Conservation (phyloP, 2,329 filamentous ascomycete species). For the Corinectria fuckeliana region DNA sequence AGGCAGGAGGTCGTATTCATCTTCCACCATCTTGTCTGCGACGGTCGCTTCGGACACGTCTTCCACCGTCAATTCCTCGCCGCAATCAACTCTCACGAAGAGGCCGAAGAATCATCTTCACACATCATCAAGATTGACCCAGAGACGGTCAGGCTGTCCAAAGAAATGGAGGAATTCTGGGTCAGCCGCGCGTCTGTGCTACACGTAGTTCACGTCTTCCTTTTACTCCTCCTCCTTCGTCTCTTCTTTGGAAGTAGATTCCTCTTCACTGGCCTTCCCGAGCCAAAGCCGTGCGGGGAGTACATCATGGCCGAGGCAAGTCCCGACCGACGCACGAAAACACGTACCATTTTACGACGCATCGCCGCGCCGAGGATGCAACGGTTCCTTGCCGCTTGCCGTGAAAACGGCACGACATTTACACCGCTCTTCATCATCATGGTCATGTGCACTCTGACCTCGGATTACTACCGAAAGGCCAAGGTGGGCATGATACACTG, state of each 20-base stretch:
- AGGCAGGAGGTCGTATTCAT: conserved; percentile 23
- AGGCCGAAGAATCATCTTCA: neutral
- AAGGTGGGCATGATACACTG: conserved; percentile 24
- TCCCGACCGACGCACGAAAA: conserved; percentile 13
- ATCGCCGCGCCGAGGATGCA: conserved; percentile 21
- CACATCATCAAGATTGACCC: conserved; percentile 13
- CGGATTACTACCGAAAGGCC: conserved; percentile 32
- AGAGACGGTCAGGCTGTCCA: conserved; percentile 5
- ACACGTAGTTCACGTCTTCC: conserved; percentile 4
- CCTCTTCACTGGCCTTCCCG: conserved; percentile 8
- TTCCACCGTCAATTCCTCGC: conserved; percentile 25
- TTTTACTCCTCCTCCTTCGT: conserved; percentile 8
- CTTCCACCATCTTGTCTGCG: conserved; percentile 26
- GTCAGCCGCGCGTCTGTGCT: conserved; percentile 5
- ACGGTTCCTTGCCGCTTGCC: conserved; percentile 22
- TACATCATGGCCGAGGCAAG: neutral
- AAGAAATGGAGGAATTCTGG: conserved; percentile 13
- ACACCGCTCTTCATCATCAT: conserved; percentile 30
- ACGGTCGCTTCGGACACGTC: conserved; percentile 18
- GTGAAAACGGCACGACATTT: conserved; percentile 27
- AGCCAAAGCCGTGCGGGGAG: neutral
- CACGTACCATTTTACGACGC: conserved; percentile 10
- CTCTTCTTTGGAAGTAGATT: conserved; percentile 12
- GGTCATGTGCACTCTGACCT: conserved; percentile 20
- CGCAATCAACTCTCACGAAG: conserved; percentile 10